Evolutionary conservation across 495 filamentous ascomycete species (phyloP).

Genomic region (Umbilicaria muhlenbergii): DNA sequence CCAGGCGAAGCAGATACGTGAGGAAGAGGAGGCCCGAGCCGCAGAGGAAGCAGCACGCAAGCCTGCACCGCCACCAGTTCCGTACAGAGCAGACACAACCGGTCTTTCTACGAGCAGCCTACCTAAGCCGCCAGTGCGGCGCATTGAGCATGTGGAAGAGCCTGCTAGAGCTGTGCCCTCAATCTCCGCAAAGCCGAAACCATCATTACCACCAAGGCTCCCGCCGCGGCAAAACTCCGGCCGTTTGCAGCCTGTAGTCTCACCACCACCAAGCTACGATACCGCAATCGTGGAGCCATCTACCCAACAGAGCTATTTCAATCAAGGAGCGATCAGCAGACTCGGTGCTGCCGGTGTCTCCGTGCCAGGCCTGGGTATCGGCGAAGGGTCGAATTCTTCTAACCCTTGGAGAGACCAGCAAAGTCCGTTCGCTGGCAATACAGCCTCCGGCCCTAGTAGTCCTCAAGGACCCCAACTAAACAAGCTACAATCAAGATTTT

Average conservation of each 20-base stretch:
- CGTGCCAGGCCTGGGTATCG: conserved; percentile 70
- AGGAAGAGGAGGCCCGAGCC: conserved; percentile 19
- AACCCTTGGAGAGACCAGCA: conserved; percentile 6
- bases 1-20: conserved; percentile 23
- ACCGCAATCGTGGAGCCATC: conserved; percentile 17
- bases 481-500: conserved; percentile 55
- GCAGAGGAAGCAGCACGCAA: conserved; percentile 26
- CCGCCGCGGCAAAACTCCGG: conserved; percentile 51
- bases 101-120: conserved; percentile 51
- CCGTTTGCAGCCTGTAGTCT: conserved; percentile 21
- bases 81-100: conserved; percentile 55
- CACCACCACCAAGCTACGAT: conserved; percentile 40
- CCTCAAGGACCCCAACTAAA: conserved; percentile 29
- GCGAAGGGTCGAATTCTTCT: conserved; percentile 16
- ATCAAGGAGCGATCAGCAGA: conserved; percentile 50
- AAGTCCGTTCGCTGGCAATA: conserved; percentile 9
- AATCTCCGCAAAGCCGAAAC: conserved; percentile 27
- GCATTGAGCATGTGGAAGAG: conserved; percentile 31
- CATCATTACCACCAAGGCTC: conserved; percentile 53
- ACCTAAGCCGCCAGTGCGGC: conserved; percentile 51
- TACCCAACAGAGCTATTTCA: conserved; percentile 29
- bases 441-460: background rate
- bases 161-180: conserved; percentile 15
- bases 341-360: conserved; percentile 66
- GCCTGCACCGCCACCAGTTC: conserved; percentile 39